Base-by-base conservation (phyloP, 352 stramenopile genomes). In the Phytophthora pseudosyringae region DNA sequence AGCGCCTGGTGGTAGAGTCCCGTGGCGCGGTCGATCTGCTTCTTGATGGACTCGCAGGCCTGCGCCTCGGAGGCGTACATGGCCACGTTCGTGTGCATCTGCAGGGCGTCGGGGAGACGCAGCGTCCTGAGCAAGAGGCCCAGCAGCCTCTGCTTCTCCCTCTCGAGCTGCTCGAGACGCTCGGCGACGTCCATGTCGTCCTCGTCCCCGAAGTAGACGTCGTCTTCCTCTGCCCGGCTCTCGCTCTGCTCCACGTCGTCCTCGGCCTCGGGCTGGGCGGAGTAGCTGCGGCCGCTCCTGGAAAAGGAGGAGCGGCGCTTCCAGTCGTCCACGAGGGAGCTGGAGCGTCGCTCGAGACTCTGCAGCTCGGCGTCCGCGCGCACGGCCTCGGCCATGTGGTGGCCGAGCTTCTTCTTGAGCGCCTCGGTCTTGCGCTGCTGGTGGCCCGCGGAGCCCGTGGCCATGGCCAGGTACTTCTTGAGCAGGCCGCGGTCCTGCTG, bases 61-160 rank as follows among this genome's bases (percentile, higher is more conserved):
- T 86, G 80, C 41, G 77, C 75, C 59, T 94, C 86, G 1, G 83
- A 92, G 15, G 75, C 65, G 58, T 84, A 88, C 74, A 93, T 88
- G 41, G 82, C 81, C 39, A 94, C 81, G 38, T 88, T 86, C n/a
- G 86, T 78, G 48, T 89, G 73, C 33, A 93, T 78, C 65, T 88
- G 79, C 43, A 83, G 54, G 4, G 70, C 76, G n/a, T 93, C 83
- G 0, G 86, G 78, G 31, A 85, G 53, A 5, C 64, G 69, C 15
- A 86, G 51, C 16, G 75, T 75, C 3, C 67, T 60, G 5, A 92
- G 57, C 46, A 92, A 65, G 4, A 71, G 57, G 12, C 71, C 57
- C 4, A 92, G 60, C 3, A 90, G 48, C n/a, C 64, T 64, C 63
- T 92, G 73, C 57, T 89, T 89, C 64, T 88, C 80, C 21, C 59